Base-by-base conservation (phyloP, 768 basidiomycete genomes). In the Leccinum subtestaceum region DNA sequence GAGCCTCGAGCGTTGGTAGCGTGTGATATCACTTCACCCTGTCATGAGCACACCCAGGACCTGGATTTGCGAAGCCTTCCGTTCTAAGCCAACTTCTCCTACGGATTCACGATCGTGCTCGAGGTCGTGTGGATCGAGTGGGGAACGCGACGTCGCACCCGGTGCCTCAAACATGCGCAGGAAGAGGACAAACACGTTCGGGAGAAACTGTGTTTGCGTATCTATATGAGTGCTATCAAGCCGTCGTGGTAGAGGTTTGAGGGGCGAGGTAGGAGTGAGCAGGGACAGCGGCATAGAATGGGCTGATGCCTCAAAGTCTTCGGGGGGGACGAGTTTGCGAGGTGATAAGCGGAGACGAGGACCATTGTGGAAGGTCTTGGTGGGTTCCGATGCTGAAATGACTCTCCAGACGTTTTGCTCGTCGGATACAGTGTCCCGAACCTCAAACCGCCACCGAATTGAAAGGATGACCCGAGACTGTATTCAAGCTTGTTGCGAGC, bases 151-250 rank as follows among this genome's bases (percentile, higher is more conserved):
- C 5, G 76, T 68, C 19, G 74, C 65, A 10, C 72, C 72, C 1
- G 82, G 80, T 21, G 76, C 76, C 70, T 98, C 95, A 67, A 80
- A 94, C 60, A 98, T 78, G 56, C 91, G 85, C 56, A 91, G 75
- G 72, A 98, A 97, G 60, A 97, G 79, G 9, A 98, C 91, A 72
- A 98, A 96, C 0, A 98, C 95, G 19, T 91, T 88, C 0, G 97
- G 95, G 0, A 98, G 75, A 32, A 97, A 85, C 1, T 91, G 91
- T 99, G 97, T 74, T 98, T 99, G 47, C 95, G 83, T 32, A 98
- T 86, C 97, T 96, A 99, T 70, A 98, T 93, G 1, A 96, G 97
- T 3, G 96, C 95, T 55, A 98, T 93, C 56, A 99, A 76, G 0
- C 97, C 95, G 69, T 99, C 97, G 0, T 96, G 96, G 72, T 93